Conservation (phyloP, 1,284 basidiomycete species). For the Cerioporus squamosus region DNA sequence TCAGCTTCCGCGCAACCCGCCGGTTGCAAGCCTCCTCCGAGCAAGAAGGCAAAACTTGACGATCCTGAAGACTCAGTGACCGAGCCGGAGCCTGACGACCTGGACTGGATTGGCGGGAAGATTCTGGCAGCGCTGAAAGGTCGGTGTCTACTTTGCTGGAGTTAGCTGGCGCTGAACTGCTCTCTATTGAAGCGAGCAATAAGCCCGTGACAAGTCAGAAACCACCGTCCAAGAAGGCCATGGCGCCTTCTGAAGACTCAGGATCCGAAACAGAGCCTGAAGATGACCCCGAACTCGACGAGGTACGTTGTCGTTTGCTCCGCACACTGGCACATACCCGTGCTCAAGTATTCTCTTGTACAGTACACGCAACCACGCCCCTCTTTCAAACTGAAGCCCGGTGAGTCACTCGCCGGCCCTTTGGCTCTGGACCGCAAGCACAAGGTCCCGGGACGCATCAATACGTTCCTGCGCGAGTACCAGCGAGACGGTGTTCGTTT, state of each 20-base stretch:
- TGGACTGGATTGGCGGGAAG: constrained; percentile 3
- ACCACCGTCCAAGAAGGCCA: not conserved
- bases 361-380: constrained; percentile 47
- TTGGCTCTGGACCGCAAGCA: constrained; percentile 41
- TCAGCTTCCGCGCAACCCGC: not conserved
- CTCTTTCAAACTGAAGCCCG: constrained; percentile 51
- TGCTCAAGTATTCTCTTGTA: too few species aligned
- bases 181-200: not conserved
- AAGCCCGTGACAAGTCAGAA: not conserved
- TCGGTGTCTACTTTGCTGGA: not conserved
- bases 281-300: constrained; percentile 11
- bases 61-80: constrained; percentile 29
- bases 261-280: constrained; percentile 28
- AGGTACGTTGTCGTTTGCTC: not conserved
- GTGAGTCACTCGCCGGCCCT: constrained; percentile 42
- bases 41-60: constrained; percentile 10
- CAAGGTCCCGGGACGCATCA: constrained; percentile 71
- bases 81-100: constrained; percentile 28
- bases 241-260: constrained; percentile 5
- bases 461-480: constrained; percentile 82
- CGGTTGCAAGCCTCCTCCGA: not conserved
- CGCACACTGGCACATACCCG: not conserved
- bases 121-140: not conserved
- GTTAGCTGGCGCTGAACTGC: not conserved
- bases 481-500: constrained; percentile 84